These are phyloP conservation scores for Candida awuae DNA, from an alignment of 805 yeast genomes.

Conservation along the genomic window DNA sequence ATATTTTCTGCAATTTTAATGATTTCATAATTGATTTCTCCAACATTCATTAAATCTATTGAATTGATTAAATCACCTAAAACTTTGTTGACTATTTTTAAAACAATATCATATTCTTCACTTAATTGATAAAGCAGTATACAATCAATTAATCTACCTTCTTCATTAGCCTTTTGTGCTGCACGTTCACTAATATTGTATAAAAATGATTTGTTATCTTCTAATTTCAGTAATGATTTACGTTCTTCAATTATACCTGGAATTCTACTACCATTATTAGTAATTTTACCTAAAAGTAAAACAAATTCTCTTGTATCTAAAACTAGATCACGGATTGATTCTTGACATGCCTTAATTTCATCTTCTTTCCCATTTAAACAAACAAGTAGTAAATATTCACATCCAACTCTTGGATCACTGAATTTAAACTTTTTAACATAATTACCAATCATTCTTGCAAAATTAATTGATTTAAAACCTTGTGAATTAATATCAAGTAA, in stretches of 20 bases:
- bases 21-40: slow-evolving; percentile 35
- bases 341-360: slow-evolving; percentile 57
- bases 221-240: slow-evolving; percentile 52
- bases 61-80: slow-evolving; percentile 71
- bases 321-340: slow-evolving; percentile 74
- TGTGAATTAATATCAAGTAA: slow-evolving; percentile 29
- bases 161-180: slow-evolving; percentile 82
- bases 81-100: slow-evolving; percentile 62
- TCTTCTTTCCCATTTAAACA: slow-evolving; percentile 39
- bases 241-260: slow-evolving; percentile 84
- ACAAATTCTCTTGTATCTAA: slow-evolving; percentile 80
- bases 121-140: slow-evolving; percentile 78
- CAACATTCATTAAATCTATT: slow-evolving; percentile 40
- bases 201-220: slow-evolving; percentile 52
- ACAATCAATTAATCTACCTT: slow-evolving; percentile 82
- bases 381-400: slow-evolving; percentile 75
- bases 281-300: slow-evolving; percentile 74
- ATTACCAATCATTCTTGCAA: slow-evolving; percentile 64
- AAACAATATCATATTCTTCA: slow-evolving; percentile 78
- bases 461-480: slow-evolving; percentile 30
- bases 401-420: slow-evolving; percentile 83
- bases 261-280: slow-evolving; percentile 63
- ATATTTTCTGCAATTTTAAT: slow-evolving; percentile 39
- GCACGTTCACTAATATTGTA: slow-evolving; percentile 73
- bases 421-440: slow-evolving; percentile 77